These are phyloP conservation scores for Saccharum officinarum DNA, from an alignment of 176 grass and related monocot species.

Conservation along the genomic window DNA sequence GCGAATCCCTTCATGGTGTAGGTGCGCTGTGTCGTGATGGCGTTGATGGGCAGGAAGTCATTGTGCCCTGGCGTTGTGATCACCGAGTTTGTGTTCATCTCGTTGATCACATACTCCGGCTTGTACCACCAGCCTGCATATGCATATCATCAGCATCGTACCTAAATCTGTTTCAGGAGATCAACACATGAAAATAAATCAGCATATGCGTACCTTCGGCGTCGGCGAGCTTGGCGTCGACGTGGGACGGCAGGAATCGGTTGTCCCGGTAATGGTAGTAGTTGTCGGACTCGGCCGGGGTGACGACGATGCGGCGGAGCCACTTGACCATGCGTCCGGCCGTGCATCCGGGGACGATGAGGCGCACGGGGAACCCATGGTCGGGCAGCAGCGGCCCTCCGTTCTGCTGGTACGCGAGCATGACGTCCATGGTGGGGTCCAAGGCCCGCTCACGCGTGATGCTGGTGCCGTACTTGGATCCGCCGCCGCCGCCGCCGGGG, in stretches of 20 bases:
- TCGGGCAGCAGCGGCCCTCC: slow-evolving; percentile 69
- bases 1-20: slow-evolving; percentile 82
- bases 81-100: slow-evolving; percentile 93
- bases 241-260: slow-evolving; percentile 77
- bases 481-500: slow-evolving; percentile 53
- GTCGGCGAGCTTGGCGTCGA: slow-evolving; percentile 82
- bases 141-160: background rate
- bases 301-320: slow-evolving; percentile 70
- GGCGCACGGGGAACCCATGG: slow-evolving; percentile 77
- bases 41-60: slow-evolving; percentile 73
- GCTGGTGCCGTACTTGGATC: slow-evolving; percentile 72
- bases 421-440: slow-evolving; percentile 68
- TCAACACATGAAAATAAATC: too few relatives aligned
- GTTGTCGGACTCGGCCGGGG: slow-evolving; percentile 64
- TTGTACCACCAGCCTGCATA: slow-evolving; percentile 97
- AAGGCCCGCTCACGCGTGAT: slow-evolving; percentile 52
- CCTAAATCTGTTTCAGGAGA: too few relatives aligned
- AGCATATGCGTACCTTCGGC: background rate
- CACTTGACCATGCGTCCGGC: slow-evolving; percentile 92
- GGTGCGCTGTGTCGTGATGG: slow-evolving; percentile 50
- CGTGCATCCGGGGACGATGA: slow-evolving; percentile 78
- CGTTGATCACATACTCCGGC: slow-evolving; percentile 89
- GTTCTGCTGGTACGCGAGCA: slow-evolving; percentile 94
- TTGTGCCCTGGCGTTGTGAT: slow-evolving; percentile 78
- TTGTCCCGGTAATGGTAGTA: slow-evolving; percentile 95